Evolutionary conservation across 2,329 filamentous ascomycete genomes (phyloP).

Genomic region (Colletotrichum scovillei): DNA sequence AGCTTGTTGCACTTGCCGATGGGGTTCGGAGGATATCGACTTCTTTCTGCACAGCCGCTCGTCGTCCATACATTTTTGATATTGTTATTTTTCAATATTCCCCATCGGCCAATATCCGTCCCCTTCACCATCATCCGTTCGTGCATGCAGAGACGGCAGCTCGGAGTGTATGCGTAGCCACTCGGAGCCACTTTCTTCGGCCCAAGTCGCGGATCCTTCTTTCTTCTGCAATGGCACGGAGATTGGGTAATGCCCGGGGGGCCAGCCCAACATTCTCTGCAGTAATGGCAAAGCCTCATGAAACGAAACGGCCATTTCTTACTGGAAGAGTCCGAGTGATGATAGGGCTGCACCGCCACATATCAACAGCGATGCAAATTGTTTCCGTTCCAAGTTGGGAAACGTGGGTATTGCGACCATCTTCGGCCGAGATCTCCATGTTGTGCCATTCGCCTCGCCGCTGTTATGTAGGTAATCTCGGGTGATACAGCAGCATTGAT

Average conservation of each 20-base stretch:
- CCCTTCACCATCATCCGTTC: background rate
- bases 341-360: constrained; percentile 42
- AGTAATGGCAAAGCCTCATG: background rate
- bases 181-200: constrained; percentile 3
- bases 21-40: background rate
- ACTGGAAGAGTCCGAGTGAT: background rate
- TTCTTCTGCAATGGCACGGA: constrained; percentile 10
- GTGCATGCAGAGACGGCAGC: background rate
- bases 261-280: background rate
- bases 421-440: constrained; percentile 23
- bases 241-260: constrained; percentile 4
- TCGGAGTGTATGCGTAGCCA: background rate
- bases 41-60: background rate
- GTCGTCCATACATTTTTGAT: background rate
- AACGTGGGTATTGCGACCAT: constrained; percentile 9
- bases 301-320: constrained; percentile 12
- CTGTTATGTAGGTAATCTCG: constrained; percentile 39
- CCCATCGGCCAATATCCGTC: constrained; percentile 29
- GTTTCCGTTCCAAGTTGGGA: constrained; percentile 21
- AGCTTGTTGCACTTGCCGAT: constrained; percentile 2
- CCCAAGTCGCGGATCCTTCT: constrained; percentile 7
- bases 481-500: constrained; percentile 33
- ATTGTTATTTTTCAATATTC: background rate
- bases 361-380: constrained; percentile 17
- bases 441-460: constrained; percentile 1